Percentiles rank a stretch among this genome's conserved stretches.
phyloP scores from a whole-genome alignment of 2,329 filamentous ascomycete species.

The Niveomyces coronatus region DNA sequence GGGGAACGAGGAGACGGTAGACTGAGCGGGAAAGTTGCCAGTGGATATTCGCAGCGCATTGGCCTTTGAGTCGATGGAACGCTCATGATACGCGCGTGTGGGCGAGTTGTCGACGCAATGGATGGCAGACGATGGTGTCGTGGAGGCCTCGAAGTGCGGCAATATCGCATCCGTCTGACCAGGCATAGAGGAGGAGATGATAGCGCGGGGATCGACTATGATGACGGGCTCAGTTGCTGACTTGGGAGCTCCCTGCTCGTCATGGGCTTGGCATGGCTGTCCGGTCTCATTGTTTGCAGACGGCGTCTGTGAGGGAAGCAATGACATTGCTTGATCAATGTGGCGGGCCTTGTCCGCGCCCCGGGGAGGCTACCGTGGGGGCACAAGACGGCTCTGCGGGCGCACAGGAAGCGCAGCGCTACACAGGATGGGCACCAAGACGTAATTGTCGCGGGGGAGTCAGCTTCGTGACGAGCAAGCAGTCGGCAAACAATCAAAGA shows the following conservation, averaged over 20 bases:
- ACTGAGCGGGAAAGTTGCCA: background rate
- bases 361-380: background rate
- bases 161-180: background rate
- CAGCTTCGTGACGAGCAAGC: too few species aligned
- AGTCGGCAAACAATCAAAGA: too few species aligned
- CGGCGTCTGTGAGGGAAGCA: background rate
- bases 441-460: background rate
- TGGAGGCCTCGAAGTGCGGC: too few species aligned
- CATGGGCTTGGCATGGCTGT: background rate
- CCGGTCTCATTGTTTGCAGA: background rate
- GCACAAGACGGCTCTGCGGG: background rate
- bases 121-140: too few species aligned
- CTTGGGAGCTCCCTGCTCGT: background rate
- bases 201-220: background rate
- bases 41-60: constrained; percentile 9
- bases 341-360: background rate
- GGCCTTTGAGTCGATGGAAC: background rate
- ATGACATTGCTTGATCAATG: constrained; percentile 6
- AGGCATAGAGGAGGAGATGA: background rate
- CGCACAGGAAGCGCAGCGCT: too few species aligned
- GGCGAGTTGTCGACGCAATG: constrained; percentile 4
- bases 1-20: constrained; percentile 1
- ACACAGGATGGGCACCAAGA: too few species aligned
- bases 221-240: background rate
- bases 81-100: background rate